Percentiles rank a stretch among this genome's conserved stretches.
phyloP scores from a whole-genome alignment of 148 eudicot genomes.

The Diospyros kaki region DNA sequence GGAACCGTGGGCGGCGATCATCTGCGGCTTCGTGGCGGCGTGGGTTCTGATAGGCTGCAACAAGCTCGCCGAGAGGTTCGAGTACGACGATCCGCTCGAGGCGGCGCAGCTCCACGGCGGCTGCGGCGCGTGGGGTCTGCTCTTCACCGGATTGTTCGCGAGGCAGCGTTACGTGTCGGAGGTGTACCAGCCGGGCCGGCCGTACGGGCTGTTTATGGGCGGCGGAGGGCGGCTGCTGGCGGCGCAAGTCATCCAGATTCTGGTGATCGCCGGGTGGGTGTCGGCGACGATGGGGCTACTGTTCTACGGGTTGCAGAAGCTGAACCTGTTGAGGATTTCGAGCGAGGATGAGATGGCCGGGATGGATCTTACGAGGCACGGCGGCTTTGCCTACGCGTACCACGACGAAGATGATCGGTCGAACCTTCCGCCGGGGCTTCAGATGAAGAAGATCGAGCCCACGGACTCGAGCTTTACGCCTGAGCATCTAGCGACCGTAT shows the following conservation, averaged over 20 bases:
- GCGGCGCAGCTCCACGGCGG: conserved; percentile 46
- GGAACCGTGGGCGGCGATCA: conserved; percentile 45
- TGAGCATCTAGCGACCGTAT: neutral
- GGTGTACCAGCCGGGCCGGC: conserved; percentile 26
- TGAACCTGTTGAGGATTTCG: conserved; percentile 32
- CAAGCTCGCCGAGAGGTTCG: conserved; percentile 28
- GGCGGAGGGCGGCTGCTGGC: conserved; percentile 38
- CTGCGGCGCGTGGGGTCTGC: conserved; percentile 42
- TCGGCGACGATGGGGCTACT: conserved; percentile 37
- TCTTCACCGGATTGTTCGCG: conserved; percentile 44
- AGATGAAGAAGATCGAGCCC: conserved; percentile 24
- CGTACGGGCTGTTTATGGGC: conserved; percentile 44
- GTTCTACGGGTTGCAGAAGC: conserved; percentile 21
- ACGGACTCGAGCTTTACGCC: neutral
- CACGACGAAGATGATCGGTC: conserved; percentile 28
- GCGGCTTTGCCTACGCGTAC: conserved; percentile 36
- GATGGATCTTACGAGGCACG: conserved; percentile 42
- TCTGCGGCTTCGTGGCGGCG: conserved; percentile 41
- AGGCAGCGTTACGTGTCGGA: conserved; percentile 19
- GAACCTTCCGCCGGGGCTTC: neutral
- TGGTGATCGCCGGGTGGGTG: conserved; percentile 40
- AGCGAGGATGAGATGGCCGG: conserved; percentile 35
- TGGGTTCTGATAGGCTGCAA: conserved; percentile 43
- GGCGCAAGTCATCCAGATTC: conserved; percentile 35
- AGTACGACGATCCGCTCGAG: conserved; percentile 42